Evolutionary conservation across 2,329 filamentous ascomycete species (phyloP), one percentile per base, ranked within the genome.

Genomic region (Hawksworthiomyces lignivorus): DNA sequence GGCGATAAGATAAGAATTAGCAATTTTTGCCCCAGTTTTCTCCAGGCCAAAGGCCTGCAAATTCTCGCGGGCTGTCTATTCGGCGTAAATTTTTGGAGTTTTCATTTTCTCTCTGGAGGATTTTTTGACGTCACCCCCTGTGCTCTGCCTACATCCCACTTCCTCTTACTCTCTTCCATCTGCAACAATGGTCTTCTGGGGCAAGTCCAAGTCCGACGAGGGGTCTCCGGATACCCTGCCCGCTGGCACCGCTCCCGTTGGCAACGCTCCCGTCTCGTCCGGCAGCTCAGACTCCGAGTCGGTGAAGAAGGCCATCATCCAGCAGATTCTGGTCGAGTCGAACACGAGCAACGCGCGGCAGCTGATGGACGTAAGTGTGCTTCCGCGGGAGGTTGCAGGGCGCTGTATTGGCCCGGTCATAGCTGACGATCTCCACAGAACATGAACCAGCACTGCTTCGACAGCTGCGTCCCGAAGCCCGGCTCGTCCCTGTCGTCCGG

Each of bases 371-470:
- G 83, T 84, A 68, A 41, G 68, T n/a, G n/a, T n/a, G n/a, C n/a
- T n/a, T n/a, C n/a, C n/a, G n/a, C n/a, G n/a, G n/a, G n/a, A n/a
- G n/a, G n/a, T n/a, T n/a, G n/a, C n/a, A n/a, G n/a, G n/a, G n/a
- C n/a, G n/a, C n/a, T n/a, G n/a, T n/a, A n/a, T n/a, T n/a, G n/a
- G n/a, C n/a, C n/a, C n/a, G n/a, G n/a, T n/a, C n/a, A n/a, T n/a
- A n/a, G n/a, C n/a, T n/a, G 24, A 2, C n/a, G n/a, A n/a, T n/a
- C n/a, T n/a, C n/a, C n/a, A 20, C 42, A 87, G 82, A 87, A 85
- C 76, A 74, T 89, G 62, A 86, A 88, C 64, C 75, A 84, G 54
- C 80, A 82, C 64, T 90, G 85, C 69, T 90, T 87, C 67, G 77
- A 85, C 35, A 80, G 79, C 60, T 90, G 85, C 62, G 67, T 89